A percentile compares a stretch with the other conserved stretches of the same genome.
Conservation (phyloP, 768 basidiomycete species). For the Mycena crocata region DNA sequence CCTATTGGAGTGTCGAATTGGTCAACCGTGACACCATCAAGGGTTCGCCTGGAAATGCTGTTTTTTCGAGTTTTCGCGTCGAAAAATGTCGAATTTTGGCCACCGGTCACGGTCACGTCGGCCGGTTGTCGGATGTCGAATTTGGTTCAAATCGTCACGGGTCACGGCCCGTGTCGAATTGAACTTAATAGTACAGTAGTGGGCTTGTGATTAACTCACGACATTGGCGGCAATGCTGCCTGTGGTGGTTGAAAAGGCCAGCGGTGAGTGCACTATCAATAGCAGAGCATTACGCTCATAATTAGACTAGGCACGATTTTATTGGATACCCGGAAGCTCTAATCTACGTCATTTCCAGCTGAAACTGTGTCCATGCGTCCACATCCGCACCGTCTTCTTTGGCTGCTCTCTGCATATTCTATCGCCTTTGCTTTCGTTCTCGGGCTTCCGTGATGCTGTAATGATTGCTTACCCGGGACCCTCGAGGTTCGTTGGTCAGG, state of each 20-base stretch:
- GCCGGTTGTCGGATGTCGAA: too few relatives aligned
- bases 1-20: too few relatives aligned
- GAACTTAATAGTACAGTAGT: too few relatives aligned
- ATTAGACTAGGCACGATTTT: slow-evolving; percentile 1
- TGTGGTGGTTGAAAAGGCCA: not conserved
- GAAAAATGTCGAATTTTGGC: too few relatives aligned
- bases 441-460: not conserved
- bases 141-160: too few relatives aligned
- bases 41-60: too few relatives aligned
- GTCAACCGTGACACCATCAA: too few relatives aligned
- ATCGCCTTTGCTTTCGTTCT: not conserved
- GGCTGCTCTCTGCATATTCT: not conserved
- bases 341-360: not conserved
- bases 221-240: not conserved
- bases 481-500: too few relatives aligned
- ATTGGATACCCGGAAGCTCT: not conserved
- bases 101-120: too few relatives aligned
- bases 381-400: not conserved
- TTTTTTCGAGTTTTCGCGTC: too few relatives aligned
- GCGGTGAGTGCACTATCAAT: not conserved
- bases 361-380: not conserved
- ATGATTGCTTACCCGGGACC: not conserved
- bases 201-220: slow-evolving; percentile 5
- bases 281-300: not conserved
- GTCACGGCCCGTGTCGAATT: too few relatives aligned